A percentile compares a stretch with the other conserved stretches of the same genome.
Evolutionary conservation across 2,329 filamentous ascomycete species (phyloP).

Genomic region (Stachybotrys echinatus): DNA sequence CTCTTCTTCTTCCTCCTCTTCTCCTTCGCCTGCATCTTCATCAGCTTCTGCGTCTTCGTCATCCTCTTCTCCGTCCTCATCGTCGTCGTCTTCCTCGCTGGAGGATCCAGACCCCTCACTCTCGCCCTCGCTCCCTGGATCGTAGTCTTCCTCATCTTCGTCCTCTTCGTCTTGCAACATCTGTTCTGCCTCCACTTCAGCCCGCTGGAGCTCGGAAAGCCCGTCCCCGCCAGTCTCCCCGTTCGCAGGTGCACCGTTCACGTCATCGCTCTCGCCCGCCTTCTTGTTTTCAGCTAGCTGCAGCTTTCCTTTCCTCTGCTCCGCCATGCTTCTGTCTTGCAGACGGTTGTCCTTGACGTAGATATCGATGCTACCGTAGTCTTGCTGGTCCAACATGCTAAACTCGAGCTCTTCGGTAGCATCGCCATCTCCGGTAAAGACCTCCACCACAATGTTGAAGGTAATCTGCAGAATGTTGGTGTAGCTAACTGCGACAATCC

Average conservation of each 20-base stretch:
- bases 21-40: conserved; percentile 30
- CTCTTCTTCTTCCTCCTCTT: conserved; percentile 19
- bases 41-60: conserved; percentile 34
- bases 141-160: conserved; percentile 62
- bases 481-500: conserved; percentile 60
- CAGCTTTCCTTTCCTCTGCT: conserved; percentile 60
- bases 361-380: conserved; percentile 59
- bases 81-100: conserved; percentile 47
- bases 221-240: conserved; percentile 26
- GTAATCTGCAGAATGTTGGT: conserved; percentile 63
- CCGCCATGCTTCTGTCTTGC: conserved; percentile 64
- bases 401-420: conserved; percentile 60
- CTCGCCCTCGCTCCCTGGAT: conserved; percentile 56
- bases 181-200: conserved; percentile 46
- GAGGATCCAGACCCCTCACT: conserved; percentile 51
- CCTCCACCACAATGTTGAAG: conserved; percentile 62
- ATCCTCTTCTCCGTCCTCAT: conserved; percentile 40
- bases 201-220: conserved; percentile 44
- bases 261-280: conserved; percentile 26
- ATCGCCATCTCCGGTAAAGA: conserved; percentile 43
- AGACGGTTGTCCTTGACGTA: conserved; percentile 58
- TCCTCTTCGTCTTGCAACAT: conserved; percentile 55
- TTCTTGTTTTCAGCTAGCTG: conserved; percentile 56
- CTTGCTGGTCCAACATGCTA: conserved; percentile 64
- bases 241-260: conserved; percentile 19